Conservation (phyloP, 805 yeast species). For the Scheffersomyces stipitis region DNA sequence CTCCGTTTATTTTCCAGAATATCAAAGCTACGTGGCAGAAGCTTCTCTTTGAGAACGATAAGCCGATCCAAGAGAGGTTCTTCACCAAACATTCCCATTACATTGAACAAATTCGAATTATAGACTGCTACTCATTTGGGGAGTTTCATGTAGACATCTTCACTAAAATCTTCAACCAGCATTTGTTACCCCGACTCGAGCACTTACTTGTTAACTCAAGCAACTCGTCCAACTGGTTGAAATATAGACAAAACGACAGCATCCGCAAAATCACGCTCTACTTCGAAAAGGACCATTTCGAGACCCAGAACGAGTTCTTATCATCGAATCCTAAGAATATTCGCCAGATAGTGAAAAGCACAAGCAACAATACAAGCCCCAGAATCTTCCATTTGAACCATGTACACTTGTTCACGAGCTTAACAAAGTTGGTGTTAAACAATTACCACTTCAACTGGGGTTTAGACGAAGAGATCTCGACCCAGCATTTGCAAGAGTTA, state of each 20-base stretch:
- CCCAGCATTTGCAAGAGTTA: conserved; percentile 21
- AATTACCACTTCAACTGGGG: conserved; percentile 47
- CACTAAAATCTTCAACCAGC: conserved; percentile 16
- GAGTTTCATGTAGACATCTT: conserved; percentile 33
- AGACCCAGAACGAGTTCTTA: conserved; percentile 9
- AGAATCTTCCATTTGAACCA: conserved; percentile 46
- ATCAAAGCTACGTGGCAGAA: conserved; percentile 28
- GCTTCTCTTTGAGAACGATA: conserved; percentile 9
- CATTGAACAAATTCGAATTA: conserved; percentile 26
- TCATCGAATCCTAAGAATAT: conserved; percentile 1
- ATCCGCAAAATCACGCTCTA: conserved; percentile 25
- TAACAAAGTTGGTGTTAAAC: conserved; percentile 34
- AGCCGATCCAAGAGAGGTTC: conserved; percentile 4
- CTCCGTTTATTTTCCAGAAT: conserved; percentile 16
- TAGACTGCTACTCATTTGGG: conserved; percentile 31
- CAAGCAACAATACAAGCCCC: conserved; percentile 13
- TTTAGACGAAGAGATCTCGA: conserved; percentile 13
- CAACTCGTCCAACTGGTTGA: conserved; percentile 43
- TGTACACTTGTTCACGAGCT: conserved; percentile 32
- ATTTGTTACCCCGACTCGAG: conserved; percentile 20
- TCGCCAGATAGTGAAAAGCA: not conserved
- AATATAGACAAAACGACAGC: conserved; percentile 25
- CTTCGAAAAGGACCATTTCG: conserved; percentile 21
- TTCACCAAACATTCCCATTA: conserved; percentile 8
- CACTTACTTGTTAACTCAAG: conserved; percentile 29